These are phyloP conservation scores for Orychophragmus violaceus DNA, from an alignment of 345 rosid genomes.

Conservation along the genomic window DNA sequence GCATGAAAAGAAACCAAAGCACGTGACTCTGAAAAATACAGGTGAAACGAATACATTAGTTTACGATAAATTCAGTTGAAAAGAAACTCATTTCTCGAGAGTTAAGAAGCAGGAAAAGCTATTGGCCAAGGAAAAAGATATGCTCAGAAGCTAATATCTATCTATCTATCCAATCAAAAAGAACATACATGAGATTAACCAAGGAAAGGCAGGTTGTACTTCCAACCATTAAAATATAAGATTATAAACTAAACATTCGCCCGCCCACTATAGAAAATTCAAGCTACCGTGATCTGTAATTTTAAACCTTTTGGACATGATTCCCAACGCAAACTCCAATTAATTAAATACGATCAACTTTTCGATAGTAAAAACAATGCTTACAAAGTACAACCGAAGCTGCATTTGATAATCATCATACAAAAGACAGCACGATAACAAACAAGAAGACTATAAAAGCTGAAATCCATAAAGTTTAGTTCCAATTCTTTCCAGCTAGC, in stretches of 20 bases:
- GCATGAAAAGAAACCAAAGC: slow-evolving; percentile 22
- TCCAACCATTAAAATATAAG: not conserved
- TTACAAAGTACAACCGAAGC: slow-evolving; percentile 10
- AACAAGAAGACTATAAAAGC: too few relatives aligned
- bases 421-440: not conserved
- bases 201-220: slow-evolving; percentile 15
- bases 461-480: too few relatives aligned
- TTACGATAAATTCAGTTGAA: not conserved
- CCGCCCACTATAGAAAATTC: not conserved
- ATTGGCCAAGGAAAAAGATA: slow-evolving; percentile 10
- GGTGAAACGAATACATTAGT: not conserved
- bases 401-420: not conserved
- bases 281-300: slow-evolving; percentile 17
- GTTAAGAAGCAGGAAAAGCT: not conserved
- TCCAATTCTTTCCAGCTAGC: slow-evolving; percentile 10
- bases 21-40: slow-evolving; percentile 14
- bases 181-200: slow-evolving; percentile 10
- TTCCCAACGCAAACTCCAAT: slow-evolving; percentile 7
- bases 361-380: slow-evolving; percentile 8
- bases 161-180: not conserved
- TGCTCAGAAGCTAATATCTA: slow-evolving; percentile 13
- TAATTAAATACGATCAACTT: not conserved
- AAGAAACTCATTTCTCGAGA: slow-evolving; percentile 1
- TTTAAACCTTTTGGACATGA: slow-evolving; percentile 9
- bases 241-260: not conserved